Base-by-base conservation (phyloP, 345 rosid species). In the Gossypium anomalum region DNA sequence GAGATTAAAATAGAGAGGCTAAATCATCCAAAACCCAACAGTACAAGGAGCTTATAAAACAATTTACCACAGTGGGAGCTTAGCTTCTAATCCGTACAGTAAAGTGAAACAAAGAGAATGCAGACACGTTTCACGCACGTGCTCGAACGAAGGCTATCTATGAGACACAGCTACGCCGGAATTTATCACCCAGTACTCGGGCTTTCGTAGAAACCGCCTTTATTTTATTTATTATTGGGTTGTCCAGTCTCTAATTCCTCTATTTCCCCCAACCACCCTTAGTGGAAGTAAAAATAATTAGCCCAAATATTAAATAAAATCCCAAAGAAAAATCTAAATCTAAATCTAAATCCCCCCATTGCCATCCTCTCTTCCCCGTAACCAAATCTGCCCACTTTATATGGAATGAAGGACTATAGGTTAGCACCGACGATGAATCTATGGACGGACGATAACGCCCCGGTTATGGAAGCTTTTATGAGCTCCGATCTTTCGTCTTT, bases 381-480 rank as follows among this genome's bases (percentile, higher is more conserved):
- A 34, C 29, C n/a, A 9, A 48, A 49, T 19, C 22, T 49, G 72
- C 45, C 38, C 41, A 69, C 9, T 8, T 27, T 58, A 2, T 27
- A 74, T 72, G 78, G 75, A 77, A 80, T 89, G 91, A 83, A 86
- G 45, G 93, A 90, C 65, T 82, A 83, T 78, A 75, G 90, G 38
- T 71, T 81, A 34, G 67, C 87, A 2, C 51, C 90, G 70, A 58
- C 92, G 63, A 91, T 88, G 91, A 95, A 89, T 80, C 88, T 84
- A 48, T 93, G 98, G 98, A 82, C 89, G 15, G 98, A 95, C 78
- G 98, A 93, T 69, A 89, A 92, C 88, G 82, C 86, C 1, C 86
- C 97, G 2, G 93, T 90, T 44, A 92, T 92, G 95, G 99, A 95
- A 71, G 99, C 99, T 73, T 95, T 95, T 85, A 93, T 89, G 89